phyloP scores from a whole-genome alignment of 805 yeast genomes.

The Yarrowia sp. region DNA sequence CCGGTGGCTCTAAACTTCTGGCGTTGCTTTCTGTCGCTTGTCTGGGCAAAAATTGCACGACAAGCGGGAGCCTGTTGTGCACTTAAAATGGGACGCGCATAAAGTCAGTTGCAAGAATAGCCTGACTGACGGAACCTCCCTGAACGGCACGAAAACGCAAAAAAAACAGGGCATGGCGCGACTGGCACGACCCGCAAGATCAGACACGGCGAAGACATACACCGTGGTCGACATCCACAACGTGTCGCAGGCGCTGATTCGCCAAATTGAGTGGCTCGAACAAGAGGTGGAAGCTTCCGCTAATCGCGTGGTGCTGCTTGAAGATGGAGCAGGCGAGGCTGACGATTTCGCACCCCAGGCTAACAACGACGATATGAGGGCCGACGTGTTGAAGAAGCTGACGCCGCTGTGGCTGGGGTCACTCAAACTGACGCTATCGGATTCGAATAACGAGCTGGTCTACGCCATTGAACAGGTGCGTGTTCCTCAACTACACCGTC shows the following conservation, averaged over 20 bases:
- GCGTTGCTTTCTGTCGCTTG: constrained; percentile 25
- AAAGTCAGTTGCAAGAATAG: constrained; percentile 2
- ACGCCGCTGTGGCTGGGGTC: constrained; percentile 25
- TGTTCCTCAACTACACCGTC: constrained; percentile 12
- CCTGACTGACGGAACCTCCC: neutral
- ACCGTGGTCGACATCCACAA: constrained; percentile 43
- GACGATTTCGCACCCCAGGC: neutral
- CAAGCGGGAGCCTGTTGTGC: constrained; percentile 2
- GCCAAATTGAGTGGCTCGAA: constrained; percentile 44
- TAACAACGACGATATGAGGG: constrained; percentile 7
- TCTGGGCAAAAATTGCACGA: constrained; percentile 24
- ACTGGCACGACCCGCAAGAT: neutral
- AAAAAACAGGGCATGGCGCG: constrained; percentile 18
- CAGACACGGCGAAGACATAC: neutral
- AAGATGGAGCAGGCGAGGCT: constrained; percentile 8
- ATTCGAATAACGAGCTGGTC: neutral
- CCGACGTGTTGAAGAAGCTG: constrained; percentile 18
- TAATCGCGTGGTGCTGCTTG: constrained; percentile 29
- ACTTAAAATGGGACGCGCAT: constrained; percentile 25
- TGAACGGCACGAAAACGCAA: neutral
- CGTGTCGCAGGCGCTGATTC: constrained; percentile 47
- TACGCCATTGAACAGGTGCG: constrained; percentile 23
- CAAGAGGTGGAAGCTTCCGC: constrained; percentile 35
- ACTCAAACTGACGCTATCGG: constrained; percentile 3
- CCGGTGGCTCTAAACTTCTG: constrained; percentile 19